Percentiles rank a stretch among this genome's conserved stretches.
phyloP scores from a whole-genome alignment of 2,329 filamentous ascomycete species.

The Penicillium sp. region DNA sequence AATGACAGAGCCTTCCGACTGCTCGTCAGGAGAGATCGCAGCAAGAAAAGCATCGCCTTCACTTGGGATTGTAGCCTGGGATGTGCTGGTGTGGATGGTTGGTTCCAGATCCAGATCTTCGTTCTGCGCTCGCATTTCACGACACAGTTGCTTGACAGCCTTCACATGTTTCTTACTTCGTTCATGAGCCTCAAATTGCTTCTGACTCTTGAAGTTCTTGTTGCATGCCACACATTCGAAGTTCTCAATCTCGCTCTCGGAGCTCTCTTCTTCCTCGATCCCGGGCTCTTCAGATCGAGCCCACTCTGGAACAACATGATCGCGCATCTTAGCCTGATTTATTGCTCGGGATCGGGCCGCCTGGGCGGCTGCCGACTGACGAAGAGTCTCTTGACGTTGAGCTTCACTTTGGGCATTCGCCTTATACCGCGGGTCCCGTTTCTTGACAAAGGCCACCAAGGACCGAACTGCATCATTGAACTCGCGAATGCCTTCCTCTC shows the following conservation, averaged over 20 bases:
- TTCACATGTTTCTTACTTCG: conserved; percentile 96
- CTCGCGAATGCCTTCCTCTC: conserved; percentile 79
- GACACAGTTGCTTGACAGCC: conserved; percentile 73
- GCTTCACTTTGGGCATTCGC: conserved; percentile 74
- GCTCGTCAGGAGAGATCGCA: background rate
- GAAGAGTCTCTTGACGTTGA: conserved; percentile 74
- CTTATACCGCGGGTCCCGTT: conserved; percentile 83
- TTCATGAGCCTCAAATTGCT: conserved; percentile 87
- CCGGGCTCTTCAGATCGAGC: conserved; percentile 58
- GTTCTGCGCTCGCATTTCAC: conserved; percentile 82
- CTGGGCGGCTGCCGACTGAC: conserved; percentile 78
- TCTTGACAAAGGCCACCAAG: conserved; percentile 83
- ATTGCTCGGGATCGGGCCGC: conserved; percentile 78
- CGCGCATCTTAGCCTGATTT: conserved; percentile 71
- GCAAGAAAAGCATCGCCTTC: background rate
- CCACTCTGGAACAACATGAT: conserved; percentile 70
- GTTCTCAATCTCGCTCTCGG: conserved; percentile 52
- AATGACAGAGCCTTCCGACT: background rate
- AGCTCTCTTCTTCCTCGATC: conserved; percentile 48
- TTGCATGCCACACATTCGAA: conserved; percentile 64
- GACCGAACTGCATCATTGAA: conserved; percentile 92
- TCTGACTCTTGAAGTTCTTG: conserved; percentile 81
- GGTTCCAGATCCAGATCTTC: conserved; percentile 43
- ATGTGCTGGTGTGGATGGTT: background rate
- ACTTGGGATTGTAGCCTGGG: background rate